Evolutionary conservation across 176 grass and related monocot species (phyloP).

Genomic region (Puya raimondii): DNA sequence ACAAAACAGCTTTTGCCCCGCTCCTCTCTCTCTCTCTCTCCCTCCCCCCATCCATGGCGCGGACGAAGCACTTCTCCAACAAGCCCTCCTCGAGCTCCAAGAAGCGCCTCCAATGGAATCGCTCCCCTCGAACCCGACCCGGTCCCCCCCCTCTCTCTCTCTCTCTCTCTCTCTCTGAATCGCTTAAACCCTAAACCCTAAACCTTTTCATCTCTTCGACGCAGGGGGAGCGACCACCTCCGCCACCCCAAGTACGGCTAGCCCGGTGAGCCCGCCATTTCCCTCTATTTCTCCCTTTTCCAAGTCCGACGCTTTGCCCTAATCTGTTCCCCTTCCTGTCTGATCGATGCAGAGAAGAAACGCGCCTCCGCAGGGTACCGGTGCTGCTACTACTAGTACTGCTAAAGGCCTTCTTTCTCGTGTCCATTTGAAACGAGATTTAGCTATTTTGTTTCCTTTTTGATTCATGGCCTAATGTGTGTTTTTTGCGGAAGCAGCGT

Average conservation of each 20-base stretch:
- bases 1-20: too few species aligned
- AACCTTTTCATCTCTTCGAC: neutral
- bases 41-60: slow-evolving; percentile 14
- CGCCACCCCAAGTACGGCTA: neutral
- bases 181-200: neutral
- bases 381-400: too few species aligned
- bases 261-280: neutral
- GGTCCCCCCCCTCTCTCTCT: neutral
- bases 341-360: neutral
- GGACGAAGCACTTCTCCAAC: slow-evolving; percentile 26
- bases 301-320: neutral
- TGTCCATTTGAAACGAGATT: too few species aligned
- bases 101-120: slow-evolving; percentile 12
- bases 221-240: slow-evolving; percentile 2
- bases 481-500: slow-evolving; percentile 12
- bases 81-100: neutral
- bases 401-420: too few species aligned
- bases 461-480: slow-evolving; percentile 3
- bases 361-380: too few species aligned
- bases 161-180: neutral
- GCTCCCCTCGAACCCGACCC: neutral
- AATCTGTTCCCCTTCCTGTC: too few species aligned
- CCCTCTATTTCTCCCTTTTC: neutral
- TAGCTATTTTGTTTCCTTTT: neutral
- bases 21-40: neutral